These are phyloP conservation scores for Colletotrichum tropicale DNA, from an alignment of 2,329 filamentous ascomycete genomes.

Conservation along the genomic window DNA sequence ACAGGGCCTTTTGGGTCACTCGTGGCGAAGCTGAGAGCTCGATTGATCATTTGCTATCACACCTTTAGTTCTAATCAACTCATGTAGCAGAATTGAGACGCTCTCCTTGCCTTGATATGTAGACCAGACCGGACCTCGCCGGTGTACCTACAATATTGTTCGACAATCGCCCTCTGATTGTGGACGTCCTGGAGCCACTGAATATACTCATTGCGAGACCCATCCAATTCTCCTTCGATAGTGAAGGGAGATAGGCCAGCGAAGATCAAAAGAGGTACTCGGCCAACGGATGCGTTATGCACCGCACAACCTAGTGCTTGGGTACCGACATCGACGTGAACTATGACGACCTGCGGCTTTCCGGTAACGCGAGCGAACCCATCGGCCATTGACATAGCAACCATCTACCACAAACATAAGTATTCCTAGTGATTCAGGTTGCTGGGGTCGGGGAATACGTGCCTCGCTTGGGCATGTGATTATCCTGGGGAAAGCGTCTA, in stretches of 20 bases:
- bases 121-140: constrained; percentile 80
- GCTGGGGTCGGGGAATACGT: not conserved
- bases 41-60: constrained; percentile 78
- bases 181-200: constrained; percentile 88
- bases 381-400: constrained; percentile 84
- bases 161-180: constrained; percentile 79
- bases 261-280: constrained; percentile 78
- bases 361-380: constrained; percentile 76
- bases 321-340: constrained; percentile 83
- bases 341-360: constrained; percentile 77
- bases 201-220: constrained; percentile 82
- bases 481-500: constrained; percentile 33
- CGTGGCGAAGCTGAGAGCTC: constrained; percentile 80
- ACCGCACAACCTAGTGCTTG: constrained; percentile 79
- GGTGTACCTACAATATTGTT: constrained; percentile 84
- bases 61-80: constrained; percentile 34
- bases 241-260: constrained; percentile 80
- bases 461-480: not conserved
- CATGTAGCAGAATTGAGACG: constrained; percentile 55
- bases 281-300: constrained; percentile 78
- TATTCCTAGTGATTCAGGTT: too few relatives aligned
- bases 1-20: constrained; percentile 81
- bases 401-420: constrained; percentile 64
- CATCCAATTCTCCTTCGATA: constrained; percentile 76
- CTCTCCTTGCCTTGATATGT: not conserved